Evolutionary conservation across 2,329 filamentous ascomycete species (phyloP), one percentile per base, ranked within the genome.

Genomic region (Stachybotrys echinatus): DNA sequence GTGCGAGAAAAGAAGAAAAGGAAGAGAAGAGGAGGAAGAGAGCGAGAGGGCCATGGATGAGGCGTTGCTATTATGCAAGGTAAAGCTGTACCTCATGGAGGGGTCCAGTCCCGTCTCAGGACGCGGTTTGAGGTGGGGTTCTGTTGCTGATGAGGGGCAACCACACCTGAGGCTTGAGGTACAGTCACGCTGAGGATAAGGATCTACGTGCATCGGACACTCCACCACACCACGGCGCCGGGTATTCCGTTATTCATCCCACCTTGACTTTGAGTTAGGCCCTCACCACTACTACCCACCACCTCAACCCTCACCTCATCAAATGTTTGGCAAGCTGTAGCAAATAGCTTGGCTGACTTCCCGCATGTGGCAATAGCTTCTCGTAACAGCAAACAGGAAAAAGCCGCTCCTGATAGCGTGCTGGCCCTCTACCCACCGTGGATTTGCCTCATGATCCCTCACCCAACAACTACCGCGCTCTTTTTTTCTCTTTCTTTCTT

Each of bases 11-110:
- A 63, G 58, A 55, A 47, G 27, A 51, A 40, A 38, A 23, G 51
- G 52, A 55, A 47, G 48, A 54, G 51, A 45, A 58, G 52, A 63
- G 58, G 55, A 47, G 27, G 50, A 40, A 38, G 23, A 50, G 52
- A 55, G 44, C 51, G 48, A 51, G 48, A 47, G 42, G 50, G 27
- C 14, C 14, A 3, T 5, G 27, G 27, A 14, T 34, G 27, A 34
- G 27, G 27, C 27, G 27, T 34, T 34, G 27, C 27, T 34, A 14
- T 34, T 34, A 34, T 34, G 27, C 27, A 34, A 3, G n/a, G 27
- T 34, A 34, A 34, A 34, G 27, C 27, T 34, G n/a, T n/a, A 8
- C 27, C 27, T 34, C 27, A 34, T 34, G 27, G 27, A 34, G 27
- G 27, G 27, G 27, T 34, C 27, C 27, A 34, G 27, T 34, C 27